phyloP scores from a whole-genome alignment of 2,329 filamentous ascomycete species.

The Dactylellina cionopaga region DNA sequence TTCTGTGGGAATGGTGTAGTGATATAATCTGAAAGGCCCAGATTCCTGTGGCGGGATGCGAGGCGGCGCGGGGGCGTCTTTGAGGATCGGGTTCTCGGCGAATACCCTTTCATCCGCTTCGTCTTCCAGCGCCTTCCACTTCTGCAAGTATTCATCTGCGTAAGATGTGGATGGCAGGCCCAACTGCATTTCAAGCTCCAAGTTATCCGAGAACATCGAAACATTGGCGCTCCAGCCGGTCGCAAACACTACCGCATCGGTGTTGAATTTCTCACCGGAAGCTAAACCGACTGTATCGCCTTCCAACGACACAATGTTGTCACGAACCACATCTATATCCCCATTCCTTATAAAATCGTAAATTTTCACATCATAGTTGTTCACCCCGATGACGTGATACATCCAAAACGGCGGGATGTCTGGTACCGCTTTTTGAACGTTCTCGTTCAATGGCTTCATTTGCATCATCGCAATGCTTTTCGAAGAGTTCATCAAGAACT shows the following conservation, averaged over 20 bases:
- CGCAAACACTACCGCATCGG: slow-evolving; percentile 39
- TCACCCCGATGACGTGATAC: slow-evolving; percentile 48
- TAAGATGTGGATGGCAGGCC: slow-evolving; percentile 34
- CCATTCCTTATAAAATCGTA: slow-evolving; percentile 38
- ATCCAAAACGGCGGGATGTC: slow-evolving; percentile 47
- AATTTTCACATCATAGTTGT: slow-evolving; percentile 47
- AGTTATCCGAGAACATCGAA: slow-evolving; percentile 38
- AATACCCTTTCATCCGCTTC: slow-evolving; percentile 45
- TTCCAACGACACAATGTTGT: slow-evolving; percentile 17
- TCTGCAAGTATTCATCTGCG: slow-evolving; percentile 35
- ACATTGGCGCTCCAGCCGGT: slow-evolving; percentile 45
- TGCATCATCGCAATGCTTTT: slow-evolving; percentile 13
- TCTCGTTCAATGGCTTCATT: slow-evolving; percentile 29
- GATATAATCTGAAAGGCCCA: slow-evolving; percentile 44
- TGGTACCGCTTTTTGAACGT: slow-evolving; percentile 24
- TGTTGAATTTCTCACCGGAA: slow-evolving; percentile 34
- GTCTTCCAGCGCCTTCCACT: slow-evolving; percentile 40
- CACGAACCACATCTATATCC: slow-evolving; percentile 28
- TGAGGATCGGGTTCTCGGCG: slow-evolving; percentile 44
- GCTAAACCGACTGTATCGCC: slow-evolving; percentile 17
- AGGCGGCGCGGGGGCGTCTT: slow-evolving; percentile 30
- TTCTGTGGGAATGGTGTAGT: slow-evolving; percentile 43
- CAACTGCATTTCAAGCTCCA: slow-evolving; percentile 36
- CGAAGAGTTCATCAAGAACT: slow-evolving; percentile 35
- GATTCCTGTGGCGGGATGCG: slow-evolving; percentile 45